Percentiles rank a stretch among this genome's conserved stretches.
Conservation (phyloP, 371 early-diverging fungal species). For the Batrachochytrium dendrobatidis region DNA sequence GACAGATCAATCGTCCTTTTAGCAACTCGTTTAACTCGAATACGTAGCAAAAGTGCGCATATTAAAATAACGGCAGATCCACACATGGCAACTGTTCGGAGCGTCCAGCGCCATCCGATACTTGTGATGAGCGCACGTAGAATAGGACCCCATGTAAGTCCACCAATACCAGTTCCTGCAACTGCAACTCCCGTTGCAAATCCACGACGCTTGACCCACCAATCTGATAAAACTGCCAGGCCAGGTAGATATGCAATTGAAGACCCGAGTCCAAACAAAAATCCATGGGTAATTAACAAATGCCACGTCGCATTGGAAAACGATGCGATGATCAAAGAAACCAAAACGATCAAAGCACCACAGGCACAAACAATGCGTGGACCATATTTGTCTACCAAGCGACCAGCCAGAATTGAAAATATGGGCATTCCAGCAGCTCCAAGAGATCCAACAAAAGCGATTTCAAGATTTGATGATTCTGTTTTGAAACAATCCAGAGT, state of each 20-base stretch:
- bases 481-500: not conserved
- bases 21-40: constrained; percentile 2
- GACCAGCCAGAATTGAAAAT: not conserved
- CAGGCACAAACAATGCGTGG: no score
- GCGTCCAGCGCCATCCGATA: constrained; percentile 53
- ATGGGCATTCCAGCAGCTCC: not conserved
- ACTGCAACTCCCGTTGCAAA: constrained; percentile 71
- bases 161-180: constrained; percentile 71
- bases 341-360: not conserved
- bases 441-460: not conserved
- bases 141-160: constrained; percentile 60
- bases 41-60: constrained; percentile 1
- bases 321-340: not conserved
- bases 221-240: constrained; percentile 59
- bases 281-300: constrained; percentile 16
- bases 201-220: constrained; percentile 62
- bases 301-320: constrained; percentile 19
- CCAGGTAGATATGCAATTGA: constrained; percentile 63
- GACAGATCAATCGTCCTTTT: constrained; percentile 2
- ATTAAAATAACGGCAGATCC: constrained; percentile 9
- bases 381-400: not conserved
- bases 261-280: constrained; percentile 43
- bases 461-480: constrained; percentile 1
- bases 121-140: constrained; percentile 48
- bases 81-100: constrained; percentile 30